Percentiles rank a stretch among this genome's conserved stretches.
Conservation (phyloP, 352 stramenopile species). For the Aphanomyces euteiches region DNA sequence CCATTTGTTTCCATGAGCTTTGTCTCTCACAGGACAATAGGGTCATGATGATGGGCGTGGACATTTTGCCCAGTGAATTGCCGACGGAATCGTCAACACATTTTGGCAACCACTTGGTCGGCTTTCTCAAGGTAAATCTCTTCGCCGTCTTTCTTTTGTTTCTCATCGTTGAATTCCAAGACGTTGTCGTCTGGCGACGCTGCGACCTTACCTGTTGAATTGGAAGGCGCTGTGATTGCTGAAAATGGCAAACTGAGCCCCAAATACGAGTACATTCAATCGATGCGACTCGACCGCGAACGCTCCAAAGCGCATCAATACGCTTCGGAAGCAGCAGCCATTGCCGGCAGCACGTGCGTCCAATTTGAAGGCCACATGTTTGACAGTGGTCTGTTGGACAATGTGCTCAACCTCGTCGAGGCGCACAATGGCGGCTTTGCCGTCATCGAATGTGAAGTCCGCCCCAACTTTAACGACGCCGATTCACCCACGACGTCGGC, state of each 20-base stretch:
- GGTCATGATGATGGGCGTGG: conserved; percentile 92
- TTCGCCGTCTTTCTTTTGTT: not conserved
- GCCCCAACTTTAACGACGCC: conserved; percentile 58
- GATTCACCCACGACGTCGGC: conserved; percentile 52
- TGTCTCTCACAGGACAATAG: conserved; percentile 38
- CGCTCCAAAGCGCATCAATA: conserved; percentile 65
- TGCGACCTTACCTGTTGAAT: conserved; percentile 63
- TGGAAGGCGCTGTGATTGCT: conserved; percentile 88
- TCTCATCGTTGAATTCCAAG: not conserved
- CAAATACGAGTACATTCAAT: conserved; percentile 90
- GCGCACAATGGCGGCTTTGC: conserved; percentile 82
- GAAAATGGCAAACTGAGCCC: conserved; percentile 80
- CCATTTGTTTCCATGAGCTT: not conserved
- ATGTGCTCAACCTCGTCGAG: conserved; percentile 93
- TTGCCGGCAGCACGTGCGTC: conserved; percentile 76
- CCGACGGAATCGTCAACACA: conserved; percentile 91
- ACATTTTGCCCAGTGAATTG: conserved; percentile 94
- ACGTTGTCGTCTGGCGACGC: conserved; percentile 38
- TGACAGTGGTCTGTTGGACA: conserved; percentile 95
- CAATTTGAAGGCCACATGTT: conserved; percentile 92
- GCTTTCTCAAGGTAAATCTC: conserved; percentile 58
- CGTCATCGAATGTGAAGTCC: conserved; percentile 89
- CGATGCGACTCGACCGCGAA: conserved; percentile 81
- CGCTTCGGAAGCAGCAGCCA: conserved; percentile 58
- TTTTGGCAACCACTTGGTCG: conserved; percentile 91